These are phyloP conservation scores for Trichoderma pleuroti DNA, from an alignment of 2,329 filamentous ascomycete species.

Conservation along the genomic window DNA sequence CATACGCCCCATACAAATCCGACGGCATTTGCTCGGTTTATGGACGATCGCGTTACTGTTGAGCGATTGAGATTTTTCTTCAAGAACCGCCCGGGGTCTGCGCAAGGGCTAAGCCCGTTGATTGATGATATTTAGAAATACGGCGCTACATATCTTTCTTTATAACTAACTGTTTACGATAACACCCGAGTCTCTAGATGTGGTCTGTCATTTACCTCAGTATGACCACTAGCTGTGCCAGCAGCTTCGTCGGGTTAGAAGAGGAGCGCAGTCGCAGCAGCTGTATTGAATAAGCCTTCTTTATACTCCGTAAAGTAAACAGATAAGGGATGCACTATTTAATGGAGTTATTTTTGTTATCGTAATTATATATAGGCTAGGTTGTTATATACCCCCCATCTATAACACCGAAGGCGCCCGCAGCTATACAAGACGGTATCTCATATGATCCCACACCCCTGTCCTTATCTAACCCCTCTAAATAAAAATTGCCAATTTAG, in stretches of 20 bases:
- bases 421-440: too few species aligned
- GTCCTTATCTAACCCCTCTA: too few species aligned
- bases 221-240: not conserved
- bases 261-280: not conserved
- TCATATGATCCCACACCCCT: too few species aligned
- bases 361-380: not conserved
- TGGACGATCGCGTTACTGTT: constrained; percentile 39
- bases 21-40: constrained; percentile 38
- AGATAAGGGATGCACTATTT: not conserved
- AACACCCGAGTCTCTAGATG: not conserved
- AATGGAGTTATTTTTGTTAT: not conserved
- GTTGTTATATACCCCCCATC: not conserved
- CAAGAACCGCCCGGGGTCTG: constrained; percentile 40
- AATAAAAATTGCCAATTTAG: too few species aligned
- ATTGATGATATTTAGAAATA: constrained; percentile 25
- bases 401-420: not conserved
- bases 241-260: not conserved
- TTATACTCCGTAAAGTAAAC: too few species aligned
- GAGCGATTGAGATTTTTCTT: constrained; percentile 42
- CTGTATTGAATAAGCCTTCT: not conserved
- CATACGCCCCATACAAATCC: constrained; percentile 35
- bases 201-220: not conserved
- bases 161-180: not conserved
- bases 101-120: constrained; percentile 41
- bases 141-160: not conserved